Evolutionary conservation across 768 basidiomycete species (phyloP), one percentile per base, ranked within the genome.

Genomic region (Amylocystis lapponica): DNA sequence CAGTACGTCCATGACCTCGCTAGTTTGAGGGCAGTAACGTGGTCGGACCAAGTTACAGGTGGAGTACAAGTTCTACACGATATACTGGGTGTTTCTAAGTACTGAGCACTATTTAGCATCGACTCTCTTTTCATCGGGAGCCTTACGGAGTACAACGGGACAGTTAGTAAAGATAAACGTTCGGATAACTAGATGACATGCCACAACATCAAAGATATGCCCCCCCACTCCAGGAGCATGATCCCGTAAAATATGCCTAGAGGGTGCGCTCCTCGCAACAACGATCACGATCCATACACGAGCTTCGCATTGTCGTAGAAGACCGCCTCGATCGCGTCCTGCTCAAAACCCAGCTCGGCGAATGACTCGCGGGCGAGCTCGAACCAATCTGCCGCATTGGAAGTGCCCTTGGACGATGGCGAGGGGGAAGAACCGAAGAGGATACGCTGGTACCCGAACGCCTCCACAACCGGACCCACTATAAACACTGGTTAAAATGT

Each of bases 401-500:
- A 76, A 20, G 66, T 54, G 21, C 69, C 67, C 20, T 67, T 67
- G 2, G 70, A 68, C 4, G 67, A 63, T 10, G 69, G 62, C 10
- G 82, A 78, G 25, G 83, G 77, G 1, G 86, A 81, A 8, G 87
- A 83, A 7, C 88, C 89, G 62, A 84, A 91, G 16, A 92, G 72
- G 52, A 92, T 88, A 40, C 89, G 77, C 54, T 85, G 72, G 54
- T 78, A 86, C 6, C 89, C 89, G 58, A 91, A 91, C 3, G 89
- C 89, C 59, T 92, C 89, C 48, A 90, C 65, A 27, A 83, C 82
- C 13, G 86, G 89, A 7, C 80, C 83, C 51, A 91, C 88, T 92
- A 46, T 9, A 30, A 29, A 22, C 27, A 48, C n/a, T n/a, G n/a
- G n/a, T n/a, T 41, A 36, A 40, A 23, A 14, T 31, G 19, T 30